These are phyloP conservation scores for Tetradesmus obliquus DNA, from an alignment of 139 green algal species.

Conservation along the genomic window DNA sequence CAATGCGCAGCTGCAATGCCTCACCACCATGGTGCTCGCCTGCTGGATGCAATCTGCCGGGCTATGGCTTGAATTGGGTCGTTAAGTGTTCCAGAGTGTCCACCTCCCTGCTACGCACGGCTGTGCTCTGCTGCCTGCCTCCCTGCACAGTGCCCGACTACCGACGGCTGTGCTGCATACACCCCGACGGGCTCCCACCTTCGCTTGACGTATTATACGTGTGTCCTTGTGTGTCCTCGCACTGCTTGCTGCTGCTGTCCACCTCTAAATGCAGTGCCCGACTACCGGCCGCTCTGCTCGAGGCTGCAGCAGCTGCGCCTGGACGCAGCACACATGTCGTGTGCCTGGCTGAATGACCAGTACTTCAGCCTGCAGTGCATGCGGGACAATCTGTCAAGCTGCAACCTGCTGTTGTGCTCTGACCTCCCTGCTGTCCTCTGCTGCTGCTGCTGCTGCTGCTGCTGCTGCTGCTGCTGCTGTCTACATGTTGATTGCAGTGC, in stretches of 20 bases:
- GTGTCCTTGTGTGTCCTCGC: too few relatives aligned
- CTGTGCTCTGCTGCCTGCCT: background rate
- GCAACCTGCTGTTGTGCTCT: too few relatives aligned
- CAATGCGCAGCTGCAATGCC: background rate
- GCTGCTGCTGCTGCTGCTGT: background rate
- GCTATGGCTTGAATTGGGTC: too few relatives aligned
- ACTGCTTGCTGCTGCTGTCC: too few relatives aligned
- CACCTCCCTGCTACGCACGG: background rate
- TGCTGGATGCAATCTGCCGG: background rate
- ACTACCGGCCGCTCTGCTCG: background rate
- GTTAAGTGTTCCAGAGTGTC: too few relatives aligned
- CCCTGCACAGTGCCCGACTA: background rate
- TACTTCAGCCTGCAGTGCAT: background rate
- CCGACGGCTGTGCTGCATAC: too few relatives aligned
- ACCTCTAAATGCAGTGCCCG: background rate
- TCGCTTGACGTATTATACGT: too few relatives aligned
- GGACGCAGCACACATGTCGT: slow-evolving; percentile 1
- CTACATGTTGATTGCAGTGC: background rate
- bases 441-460: too few relatives aligned
- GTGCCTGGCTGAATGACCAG: background rate
- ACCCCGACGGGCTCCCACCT: too few relatives aligned
- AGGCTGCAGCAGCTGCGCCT: slow-evolving; percentile 12
- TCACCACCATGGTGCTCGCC: background rate
- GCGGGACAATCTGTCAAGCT: too few relatives aligned
- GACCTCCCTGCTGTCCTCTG: too few relatives aligned